A percentile compares a stretch with the other conserved stretches of the same genome.
phyloP scores from a whole-genome alignment of 306 rosid genomes.

The Lotus japonicus region DNA sequence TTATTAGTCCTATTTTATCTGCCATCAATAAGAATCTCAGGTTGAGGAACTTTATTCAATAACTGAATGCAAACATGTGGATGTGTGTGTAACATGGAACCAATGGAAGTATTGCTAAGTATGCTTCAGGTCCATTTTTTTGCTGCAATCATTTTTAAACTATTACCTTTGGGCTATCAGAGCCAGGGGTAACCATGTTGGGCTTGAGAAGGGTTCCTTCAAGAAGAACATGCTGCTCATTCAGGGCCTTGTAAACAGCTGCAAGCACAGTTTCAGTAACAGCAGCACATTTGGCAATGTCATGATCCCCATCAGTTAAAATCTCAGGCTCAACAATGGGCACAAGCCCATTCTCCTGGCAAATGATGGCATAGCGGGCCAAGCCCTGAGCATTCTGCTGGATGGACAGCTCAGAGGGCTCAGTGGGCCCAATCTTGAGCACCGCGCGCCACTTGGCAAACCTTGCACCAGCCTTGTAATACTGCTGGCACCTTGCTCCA shows the following conservation, averaged over 20 bases:
- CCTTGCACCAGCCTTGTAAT: constrained; percentile 85
- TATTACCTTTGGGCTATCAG: constrained; percentile 71
- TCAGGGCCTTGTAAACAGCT: constrained; percentile 80
- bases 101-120: background rate
- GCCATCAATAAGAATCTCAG: background rate
- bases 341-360: constrained; percentile 90
- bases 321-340: constrained; percentile 96
- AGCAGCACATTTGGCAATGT: constrained; percentile 70
- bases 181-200: constrained; percentile 92
- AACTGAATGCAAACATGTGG: background rate
- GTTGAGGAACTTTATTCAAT: background rate
- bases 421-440: constrained; percentile 66
- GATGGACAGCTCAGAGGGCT: constrained; percentile 74
- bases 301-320: constrained; percentile 75
- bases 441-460: constrained; percentile 92
- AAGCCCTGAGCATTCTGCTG: constrained; percentile 88
- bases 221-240: constrained; percentile 86
- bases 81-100: background rate
- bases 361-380: constrained; percentile 89
- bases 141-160: too few relatives aligned
- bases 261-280: constrained; percentile 72
- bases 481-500: constrained; percentile 68
- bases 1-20: background rate
- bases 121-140: too few relatives aligned
- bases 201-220: constrained; percentile 94